Conservation (phyloP, 2,329 filamentous ascomycete species). For the Drechslerella coelobrocha region DNA sequence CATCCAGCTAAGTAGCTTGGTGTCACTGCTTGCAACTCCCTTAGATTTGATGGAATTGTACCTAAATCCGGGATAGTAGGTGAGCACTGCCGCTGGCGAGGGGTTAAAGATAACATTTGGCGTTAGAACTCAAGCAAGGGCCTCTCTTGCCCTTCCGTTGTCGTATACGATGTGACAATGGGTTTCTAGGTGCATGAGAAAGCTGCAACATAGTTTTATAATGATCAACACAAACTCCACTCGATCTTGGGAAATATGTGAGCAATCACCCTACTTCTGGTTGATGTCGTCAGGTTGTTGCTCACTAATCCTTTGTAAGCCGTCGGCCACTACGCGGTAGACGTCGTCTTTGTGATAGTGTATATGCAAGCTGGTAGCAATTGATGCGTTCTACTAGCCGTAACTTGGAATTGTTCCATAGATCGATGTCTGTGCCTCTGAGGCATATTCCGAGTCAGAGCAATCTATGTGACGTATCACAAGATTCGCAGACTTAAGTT, state of each 20-base stretch:
- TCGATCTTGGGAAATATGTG: no score
- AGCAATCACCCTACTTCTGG: neutral
- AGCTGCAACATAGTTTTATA: no score
- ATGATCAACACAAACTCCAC: no score
- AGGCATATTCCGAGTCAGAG: constrained; percentile 13
- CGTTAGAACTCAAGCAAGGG: no score
- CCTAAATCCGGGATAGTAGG: no score
- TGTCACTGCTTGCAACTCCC: neutral
- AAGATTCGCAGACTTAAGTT: neutral
- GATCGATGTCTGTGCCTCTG: neutral
- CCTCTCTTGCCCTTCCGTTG: no score
- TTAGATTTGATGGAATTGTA: no score
- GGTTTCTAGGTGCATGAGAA: no score
- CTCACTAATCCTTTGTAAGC: neutral
- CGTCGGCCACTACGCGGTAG: neutral
- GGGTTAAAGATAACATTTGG: no score
- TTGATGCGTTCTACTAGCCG: no score
- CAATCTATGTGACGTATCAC: constrained; percentile 27
- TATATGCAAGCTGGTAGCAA: neutral
- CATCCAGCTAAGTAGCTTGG: neutral
- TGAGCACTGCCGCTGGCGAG: no score
- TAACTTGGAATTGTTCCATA: constrained; percentile 6
- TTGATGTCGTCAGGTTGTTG: neutral
- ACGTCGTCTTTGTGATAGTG: neutral
- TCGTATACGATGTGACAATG: no score